Evolutionary conservation across 1,284 basidiomycete genomes (phyloP).

Genomic region (Sphaerobolus stellatus): DNA sequence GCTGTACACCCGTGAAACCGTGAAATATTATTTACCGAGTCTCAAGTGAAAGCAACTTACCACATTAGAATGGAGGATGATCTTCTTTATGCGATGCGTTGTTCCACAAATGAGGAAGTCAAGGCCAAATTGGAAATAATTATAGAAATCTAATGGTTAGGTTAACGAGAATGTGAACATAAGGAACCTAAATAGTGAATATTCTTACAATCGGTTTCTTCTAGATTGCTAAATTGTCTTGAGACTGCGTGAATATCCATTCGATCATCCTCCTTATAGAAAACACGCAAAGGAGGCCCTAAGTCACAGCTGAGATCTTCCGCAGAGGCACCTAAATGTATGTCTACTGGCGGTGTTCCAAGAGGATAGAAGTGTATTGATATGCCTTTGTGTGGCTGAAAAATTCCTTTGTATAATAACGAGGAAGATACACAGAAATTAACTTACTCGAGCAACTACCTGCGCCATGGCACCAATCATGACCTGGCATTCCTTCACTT

Average conservation of each 20-base stretch:
- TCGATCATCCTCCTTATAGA: conserved; percentile 85
- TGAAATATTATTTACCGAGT: no score
- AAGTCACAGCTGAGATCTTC: conserved; percentile 80
- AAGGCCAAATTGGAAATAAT: conserved; percentile 86
- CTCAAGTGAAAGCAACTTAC: conserved; percentile 44
- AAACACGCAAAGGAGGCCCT: conserved; percentile 73
- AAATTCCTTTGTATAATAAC: not conserved
- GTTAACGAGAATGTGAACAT: not conserved
- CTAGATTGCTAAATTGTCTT: conserved; percentile 36
- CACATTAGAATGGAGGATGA: conserved; percentile 82
- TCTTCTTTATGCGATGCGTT: conserved; percentile 76
- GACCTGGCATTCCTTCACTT: conserved; percentile 56
- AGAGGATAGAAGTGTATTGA: conserved; percentile 65
- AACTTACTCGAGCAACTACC: conserved; percentile 62
- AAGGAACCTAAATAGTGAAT: not conserved
- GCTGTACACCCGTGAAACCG: conserved; percentile 43
- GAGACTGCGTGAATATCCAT: conserved; percentile 74
- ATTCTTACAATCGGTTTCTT: conserved; percentile 30
- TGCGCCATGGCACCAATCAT: conserved; percentile 73
- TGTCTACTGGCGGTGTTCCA: conserved; percentile 49
- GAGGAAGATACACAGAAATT: not conserved
- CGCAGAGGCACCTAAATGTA: conserved; percentile 76
- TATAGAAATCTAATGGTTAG: conserved; percentile 72
- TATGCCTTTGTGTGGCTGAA: conserved; percentile 72
- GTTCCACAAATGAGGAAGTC: conserved; percentile 78